Conservation (phyloP, 371 early-diverging fungal genomes). For the Sporodiniella umbellata region DNA sequence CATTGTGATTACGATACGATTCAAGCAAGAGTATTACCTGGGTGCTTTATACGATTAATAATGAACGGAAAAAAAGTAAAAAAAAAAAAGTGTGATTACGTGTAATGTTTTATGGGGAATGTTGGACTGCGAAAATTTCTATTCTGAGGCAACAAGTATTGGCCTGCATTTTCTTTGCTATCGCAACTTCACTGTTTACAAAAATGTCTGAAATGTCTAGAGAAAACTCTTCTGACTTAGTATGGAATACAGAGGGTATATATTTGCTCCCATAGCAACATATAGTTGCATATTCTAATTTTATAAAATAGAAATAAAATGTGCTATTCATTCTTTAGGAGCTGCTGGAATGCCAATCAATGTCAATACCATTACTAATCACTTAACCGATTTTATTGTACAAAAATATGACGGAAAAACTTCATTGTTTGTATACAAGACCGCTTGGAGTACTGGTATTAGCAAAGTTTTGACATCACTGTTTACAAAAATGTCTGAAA, state of each 20-base stretch:
- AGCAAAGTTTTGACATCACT: slow-evolving; percentile 7
- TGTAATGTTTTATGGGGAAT: too few species aligned
- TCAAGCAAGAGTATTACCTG: too few species aligned
- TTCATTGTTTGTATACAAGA: slow-evolving; percentile 6
- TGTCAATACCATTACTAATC: slow-evolving; percentile 1
- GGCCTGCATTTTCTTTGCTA: too few species aligned
- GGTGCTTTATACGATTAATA: too few species aligned
- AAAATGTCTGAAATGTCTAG: slow-evolving; percentile 9
- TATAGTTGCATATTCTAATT: slow-evolving; percentile 3
- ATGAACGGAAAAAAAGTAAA: too few species aligned
- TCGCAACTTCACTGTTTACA: slow-evolving; percentile 8
- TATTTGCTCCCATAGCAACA: slow-evolving; percentile 6
- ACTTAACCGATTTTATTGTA: slow-evolving; percentile 3
- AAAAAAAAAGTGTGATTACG: too few species aligned
- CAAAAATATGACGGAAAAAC: slow-evolving; percentile 6
- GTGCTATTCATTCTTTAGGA: slow-evolving; percentile 5
- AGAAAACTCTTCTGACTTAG: slow-evolving; percentile 5
- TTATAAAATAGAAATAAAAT: slow-evolving; percentile 5
- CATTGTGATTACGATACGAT: too few species aligned
- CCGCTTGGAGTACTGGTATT: slow-evolving; percentile 3
- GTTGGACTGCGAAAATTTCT: too few species aligned
- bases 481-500: slow-evolving; percentile 11
- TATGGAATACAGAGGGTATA: slow-evolving; percentile 10
- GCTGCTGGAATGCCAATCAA: slow-evolving; percentile 2
- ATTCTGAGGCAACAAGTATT: too few species aligned